Evolutionary conservation across 164 flowering plant species (phyloP).

Genomic region (Hamamelis virginiana): DNA sequence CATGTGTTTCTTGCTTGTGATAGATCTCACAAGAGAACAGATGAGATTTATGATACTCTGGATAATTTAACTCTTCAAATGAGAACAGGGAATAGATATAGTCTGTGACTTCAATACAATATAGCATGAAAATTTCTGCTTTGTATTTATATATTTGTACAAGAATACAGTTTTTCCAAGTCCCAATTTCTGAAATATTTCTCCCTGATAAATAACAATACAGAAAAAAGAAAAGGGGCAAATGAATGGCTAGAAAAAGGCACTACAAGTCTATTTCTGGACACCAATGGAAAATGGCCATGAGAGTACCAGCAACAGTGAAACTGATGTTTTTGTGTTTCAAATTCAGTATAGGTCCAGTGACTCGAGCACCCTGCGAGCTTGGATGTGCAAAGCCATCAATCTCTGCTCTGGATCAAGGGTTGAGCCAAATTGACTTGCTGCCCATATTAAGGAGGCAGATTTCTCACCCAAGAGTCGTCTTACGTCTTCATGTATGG

Average conservation of each 20-base stretch:
- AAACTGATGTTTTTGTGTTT: background rate
- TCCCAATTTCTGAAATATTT: too few species aligned
- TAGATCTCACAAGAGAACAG: conserved; percentile 47
- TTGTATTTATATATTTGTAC: too few species aligned
- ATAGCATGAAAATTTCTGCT: too few species aligned
- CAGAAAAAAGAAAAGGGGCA: too few species aligned
- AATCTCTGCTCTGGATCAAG: conserved; percentile 84
- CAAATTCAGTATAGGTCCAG: conserved; percentile 53
- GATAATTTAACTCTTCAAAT: conserved; percentile 41
- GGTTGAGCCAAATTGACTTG: conserved; percentile 94
- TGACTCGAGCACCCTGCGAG: conserved; percentile 89
- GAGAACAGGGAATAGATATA: conserved; percentile 18
- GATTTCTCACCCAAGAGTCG: conserved; percentile 85
- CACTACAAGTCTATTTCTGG: too few species aligned
- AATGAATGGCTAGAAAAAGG: too few species aligned
- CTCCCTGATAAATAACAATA: too few species aligned
- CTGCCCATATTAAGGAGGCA: conserved; percentile 96
- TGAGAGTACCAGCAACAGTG: background rate
- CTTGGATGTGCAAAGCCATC: conserved; percentile 82
- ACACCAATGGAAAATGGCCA: too few species aligned
- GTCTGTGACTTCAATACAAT: conserved; percentile 1
- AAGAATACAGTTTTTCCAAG: too few species aligned
- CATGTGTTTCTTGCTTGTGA: conserved; percentile 65
- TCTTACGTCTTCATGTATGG: conserved; percentile 75
- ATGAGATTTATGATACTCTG: conserved; percentile 48